Evolutionary conservation across 495 filamentous ascomycete species (phyloP), one percentile per base, ranked within the genome.

Genomic region (Penicillium steckii): DNA sequence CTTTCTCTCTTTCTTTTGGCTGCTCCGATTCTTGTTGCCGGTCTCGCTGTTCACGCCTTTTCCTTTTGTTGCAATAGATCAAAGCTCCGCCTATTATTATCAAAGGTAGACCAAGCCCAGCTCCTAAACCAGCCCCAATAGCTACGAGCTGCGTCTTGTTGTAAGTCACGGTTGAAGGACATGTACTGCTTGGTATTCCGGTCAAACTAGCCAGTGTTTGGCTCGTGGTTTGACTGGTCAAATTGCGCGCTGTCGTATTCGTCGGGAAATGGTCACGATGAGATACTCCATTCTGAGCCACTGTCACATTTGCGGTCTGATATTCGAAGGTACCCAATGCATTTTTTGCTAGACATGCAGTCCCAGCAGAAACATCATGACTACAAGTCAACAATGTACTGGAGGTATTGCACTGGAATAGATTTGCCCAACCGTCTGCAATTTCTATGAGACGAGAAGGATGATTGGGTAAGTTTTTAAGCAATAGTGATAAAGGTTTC

Each of bases 241-340:
- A 23, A 13, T 17, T 45, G 24, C 25, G 27, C 43, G 27, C 33
- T 9, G 44, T 44, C 15, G 42, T 13, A 4, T 25, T 30, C 19
- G n/a, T 17, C 26, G 29, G 8, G n/a, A 33, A 21, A 3, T n/a
- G 6, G 17, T n/a, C n/a, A n/a, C n/a, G 2, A 17, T 33, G 27
- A n/a, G n/a, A n/a, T n/a, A n/a, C n/a, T n/a, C 44, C 44, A 21
- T 30, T 46, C 44, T 46, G 44, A 1, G 44, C 44, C 12, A 19
- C 44, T 1, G 44, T 46, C 27, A 46, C 17, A 46, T 46, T 46
- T n/a, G 27, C 24, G 21, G 25, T n/a, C 13, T 13, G 7, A n/a
- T 46, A 30, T 3, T 30, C 9, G 6, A 18, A 46, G 13, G 44
- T 46, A 5, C 27, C 25, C 18, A 22, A 8, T 30, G n/a, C 44